phyloP scores from a whole-genome alignment of 495 filamentous ascomycete species.

The Xylaria palmicola region DNA sequence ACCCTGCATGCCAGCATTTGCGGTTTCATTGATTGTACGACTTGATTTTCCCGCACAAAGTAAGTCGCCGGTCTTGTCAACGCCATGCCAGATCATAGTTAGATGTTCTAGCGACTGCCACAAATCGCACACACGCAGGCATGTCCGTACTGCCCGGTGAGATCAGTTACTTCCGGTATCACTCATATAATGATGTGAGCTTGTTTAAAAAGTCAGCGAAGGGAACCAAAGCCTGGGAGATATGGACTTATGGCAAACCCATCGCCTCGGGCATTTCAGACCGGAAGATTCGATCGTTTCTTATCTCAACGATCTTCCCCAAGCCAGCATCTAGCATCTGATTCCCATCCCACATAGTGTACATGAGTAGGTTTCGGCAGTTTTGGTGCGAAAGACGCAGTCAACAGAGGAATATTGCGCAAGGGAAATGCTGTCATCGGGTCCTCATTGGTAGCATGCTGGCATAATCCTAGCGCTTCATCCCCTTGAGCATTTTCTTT shows the following conservation, averaged over 20 bases:
- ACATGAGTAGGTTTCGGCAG: constrained; percentile 63
- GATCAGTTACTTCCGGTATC: not conserved
- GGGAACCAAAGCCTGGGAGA: not conserved
- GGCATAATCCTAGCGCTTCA: constrained; percentile 79
- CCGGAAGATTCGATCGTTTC: constrained; percentile 96
- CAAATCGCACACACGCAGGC: constrained; percentile 84
- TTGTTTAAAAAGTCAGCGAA: not conserved
- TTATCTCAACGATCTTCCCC: constrained; percentile 91
- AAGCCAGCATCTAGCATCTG: constrained; percentile 63
- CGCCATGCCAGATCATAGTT: constrained; percentile 95
- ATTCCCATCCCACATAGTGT: not conserved
- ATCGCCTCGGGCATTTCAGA: constrained; percentile 87
- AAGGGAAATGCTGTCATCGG: constrained; percentile 56
- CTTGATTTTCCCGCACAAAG: constrained; percentile 79
- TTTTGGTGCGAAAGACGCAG: constrained; percentile 89
- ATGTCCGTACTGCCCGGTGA: constrained; percentile 48
- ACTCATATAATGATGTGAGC: not conserved
- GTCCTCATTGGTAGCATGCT: constrained; percentile 69
- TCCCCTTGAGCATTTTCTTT: constrained; percentile 83
- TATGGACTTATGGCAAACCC: constrained; percentile 27
- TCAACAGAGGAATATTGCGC: constrained; percentile 97
- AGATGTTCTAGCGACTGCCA: constrained; percentile 88
- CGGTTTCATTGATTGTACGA: constrained; percentile 74
- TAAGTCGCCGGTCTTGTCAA: constrained; percentile 81
- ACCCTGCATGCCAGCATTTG: too few relatives aligned